Conservation (phyloP, 768 basidiomycete genomes). For the Serendipita sp. region DNA sequence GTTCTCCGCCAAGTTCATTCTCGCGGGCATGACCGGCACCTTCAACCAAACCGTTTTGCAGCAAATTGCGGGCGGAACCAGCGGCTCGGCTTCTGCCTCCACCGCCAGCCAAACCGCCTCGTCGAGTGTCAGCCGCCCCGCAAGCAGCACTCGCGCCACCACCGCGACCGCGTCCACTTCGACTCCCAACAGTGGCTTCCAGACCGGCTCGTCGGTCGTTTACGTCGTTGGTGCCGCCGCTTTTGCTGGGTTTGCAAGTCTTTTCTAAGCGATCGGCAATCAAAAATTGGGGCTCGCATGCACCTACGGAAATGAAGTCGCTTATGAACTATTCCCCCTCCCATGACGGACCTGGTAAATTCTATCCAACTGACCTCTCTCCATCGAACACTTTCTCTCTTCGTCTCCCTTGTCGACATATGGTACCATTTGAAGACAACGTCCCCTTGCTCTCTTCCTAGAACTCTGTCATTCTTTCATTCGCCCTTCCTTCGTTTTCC, state of each 20-base stretch:
- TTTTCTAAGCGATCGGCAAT: not conserved
- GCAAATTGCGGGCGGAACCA: constrained; percentile 45
- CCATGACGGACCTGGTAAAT: no score
- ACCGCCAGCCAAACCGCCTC: constrained; percentile 12
- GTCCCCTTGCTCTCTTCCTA: no score
- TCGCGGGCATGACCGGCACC: constrained; percentile 53
- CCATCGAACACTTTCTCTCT: no score
- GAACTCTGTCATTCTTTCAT: no score
- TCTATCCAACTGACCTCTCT: no score
- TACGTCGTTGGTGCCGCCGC: not conserved
- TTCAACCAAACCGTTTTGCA: constrained; percentile 41
- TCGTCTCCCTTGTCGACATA: no score
- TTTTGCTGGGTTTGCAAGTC: not conserved
- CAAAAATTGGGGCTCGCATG: no score
- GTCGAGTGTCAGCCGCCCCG: not conserved
- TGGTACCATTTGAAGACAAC: no score
- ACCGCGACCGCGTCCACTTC: not conserved
- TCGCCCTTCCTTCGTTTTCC: no score
- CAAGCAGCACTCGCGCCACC: constrained; percentile 1
- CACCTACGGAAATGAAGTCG: no score
- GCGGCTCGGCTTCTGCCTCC: constrained; percentile 15
- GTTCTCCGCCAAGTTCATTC: constrained; percentile 67
- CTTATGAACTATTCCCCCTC: no score
- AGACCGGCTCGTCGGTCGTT: constrained; percentile 7
- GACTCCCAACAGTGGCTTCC: no score